Conservation (phyloP, 2,329 filamentous ascomycete genomes). For the Fusarium pilosicola region DNA sequence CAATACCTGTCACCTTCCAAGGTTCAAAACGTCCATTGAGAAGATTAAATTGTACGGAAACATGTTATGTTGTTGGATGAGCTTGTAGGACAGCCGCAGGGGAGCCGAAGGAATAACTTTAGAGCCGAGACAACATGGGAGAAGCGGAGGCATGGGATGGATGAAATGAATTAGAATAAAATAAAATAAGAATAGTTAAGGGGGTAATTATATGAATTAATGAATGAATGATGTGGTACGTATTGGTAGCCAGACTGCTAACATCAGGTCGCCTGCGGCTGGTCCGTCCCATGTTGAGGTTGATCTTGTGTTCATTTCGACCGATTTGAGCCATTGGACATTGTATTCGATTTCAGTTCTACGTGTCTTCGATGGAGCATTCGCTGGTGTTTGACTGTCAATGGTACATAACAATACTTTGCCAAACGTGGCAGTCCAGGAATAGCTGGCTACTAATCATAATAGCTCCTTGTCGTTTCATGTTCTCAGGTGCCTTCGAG, state of each 20-base stretch:
- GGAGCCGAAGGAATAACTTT: neutral
- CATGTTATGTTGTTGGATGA: slow-evolving; percentile 11
- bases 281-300: slow-evolving; percentile 26
- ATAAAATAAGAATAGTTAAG: neutral
- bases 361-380: neutral
- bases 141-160: slow-evolving; percentile 1
- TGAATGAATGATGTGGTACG: neutral
- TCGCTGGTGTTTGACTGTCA: neutral
- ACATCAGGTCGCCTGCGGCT: slow-evolving; percentile 4
- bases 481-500: slow-evolving; percentile 5
- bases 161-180: neutral
- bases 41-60: slow-evolving; percentile 17
- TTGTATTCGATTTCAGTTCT: neutral
- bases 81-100: neutral
- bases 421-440: slow-evolving; percentile 17
- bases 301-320: slow-evolving; percentile 26
- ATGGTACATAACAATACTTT: slow-evolving; percentile 9
- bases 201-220: slow-evolving; percentile 9
- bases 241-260: slow-evolving; percentile 8
- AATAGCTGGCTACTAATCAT: neutral
- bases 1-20: slow-evolving; percentile 4
- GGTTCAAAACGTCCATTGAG: neutral
- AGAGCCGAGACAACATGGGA: slow-evolving; percentile 1
- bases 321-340: neutral
- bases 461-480: slow-evolving; percentile 29